Conservation (phyloP, 805 yeast species). For the Saccharomycopsis olivae region DNA sequence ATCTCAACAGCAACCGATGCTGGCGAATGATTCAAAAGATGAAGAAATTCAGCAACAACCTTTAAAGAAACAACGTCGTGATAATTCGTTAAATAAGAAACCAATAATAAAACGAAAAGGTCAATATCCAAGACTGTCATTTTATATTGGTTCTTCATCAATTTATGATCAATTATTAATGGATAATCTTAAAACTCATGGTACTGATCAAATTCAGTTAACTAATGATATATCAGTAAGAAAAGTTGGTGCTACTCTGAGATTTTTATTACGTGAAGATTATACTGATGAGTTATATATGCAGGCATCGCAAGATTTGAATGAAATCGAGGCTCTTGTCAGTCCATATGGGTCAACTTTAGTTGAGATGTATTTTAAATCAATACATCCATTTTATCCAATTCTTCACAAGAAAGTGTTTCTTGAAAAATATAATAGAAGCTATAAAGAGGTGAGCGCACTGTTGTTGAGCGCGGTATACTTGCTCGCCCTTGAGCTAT, state of each 20-base stretch:
- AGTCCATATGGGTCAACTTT: constrained; percentile 87
- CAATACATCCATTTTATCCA: constrained; percentile 87
- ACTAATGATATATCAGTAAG: constrained; percentile 58
- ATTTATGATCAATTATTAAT: constrained; percentile 65
- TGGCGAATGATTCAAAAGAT: no score
- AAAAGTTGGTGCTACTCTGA: constrained; percentile 65
- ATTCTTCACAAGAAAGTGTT: constrained; percentile 86
- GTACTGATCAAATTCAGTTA: constrained; percentile 72
- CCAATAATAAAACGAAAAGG: constrained; percentile 28
- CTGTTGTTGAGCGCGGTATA: constrained; percentile 88
- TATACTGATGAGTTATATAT: constrained; percentile 59
- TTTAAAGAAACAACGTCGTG: no score
- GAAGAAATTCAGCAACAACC: no score
- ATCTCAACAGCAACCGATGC: no score
- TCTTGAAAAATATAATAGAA: constrained; percentile 79
- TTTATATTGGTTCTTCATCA: constrained; percentile 82
- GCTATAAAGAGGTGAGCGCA: constrained; percentile 86
- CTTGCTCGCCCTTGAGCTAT: constrained; percentile 82
- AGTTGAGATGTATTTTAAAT: constrained; percentile 70
- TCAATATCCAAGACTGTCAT: constrained; percentile 84
- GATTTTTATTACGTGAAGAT: constrained; percentile 75
- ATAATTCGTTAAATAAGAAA: no score
- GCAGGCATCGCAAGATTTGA: constrained; percentile 66
- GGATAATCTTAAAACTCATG: constrained; percentile 51
- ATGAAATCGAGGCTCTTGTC: constrained; percentile 71